These are phyloP conservation scores for Saccharomyces uvarum DNA, from an alignment of 1,139 yeast genomes.

Conservation along the genomic window DNA sequence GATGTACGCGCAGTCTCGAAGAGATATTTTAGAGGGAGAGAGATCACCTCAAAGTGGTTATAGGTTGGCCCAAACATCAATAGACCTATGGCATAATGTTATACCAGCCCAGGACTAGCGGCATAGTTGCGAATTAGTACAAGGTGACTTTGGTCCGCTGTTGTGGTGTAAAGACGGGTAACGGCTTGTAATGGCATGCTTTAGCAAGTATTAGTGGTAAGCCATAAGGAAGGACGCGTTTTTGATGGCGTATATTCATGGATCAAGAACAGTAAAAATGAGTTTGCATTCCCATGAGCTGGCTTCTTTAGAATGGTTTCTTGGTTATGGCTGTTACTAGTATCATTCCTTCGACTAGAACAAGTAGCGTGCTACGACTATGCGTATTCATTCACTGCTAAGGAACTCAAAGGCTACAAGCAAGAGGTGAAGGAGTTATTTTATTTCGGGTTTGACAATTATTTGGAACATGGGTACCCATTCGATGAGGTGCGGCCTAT, in stretches of 20 bases:
- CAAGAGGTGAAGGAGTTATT: conserved; percentile 52
- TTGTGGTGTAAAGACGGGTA: not conserved
- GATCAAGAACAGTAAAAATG: not conserved
- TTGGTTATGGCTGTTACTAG: not conserved
- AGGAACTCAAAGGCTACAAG: conserved; percentile 42
- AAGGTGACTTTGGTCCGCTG: not conserved
- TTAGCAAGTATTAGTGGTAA: not conserved
- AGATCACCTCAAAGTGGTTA: not conserved
- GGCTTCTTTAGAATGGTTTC: not conserved
- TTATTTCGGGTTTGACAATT: conserved; percentile 70
- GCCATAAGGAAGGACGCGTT: not conserved
- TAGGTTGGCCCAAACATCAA: not conserved
- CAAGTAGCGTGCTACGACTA: not conserved
- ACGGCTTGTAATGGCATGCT: not conserved
- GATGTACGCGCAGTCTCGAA: too few species aligned
- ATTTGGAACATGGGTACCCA: conserved; percentile 67
- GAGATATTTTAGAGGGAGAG: not conserved
- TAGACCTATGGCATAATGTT: too few species aligned
- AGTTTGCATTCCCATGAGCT: not conserved
- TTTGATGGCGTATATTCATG: not conserved
- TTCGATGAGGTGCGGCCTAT: conserved; percentile 75
- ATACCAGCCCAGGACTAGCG: not conserved
- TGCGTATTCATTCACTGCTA: conserved; percentile 38
- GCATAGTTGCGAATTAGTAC: not conserved
- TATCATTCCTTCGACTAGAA: not conserved